Base-by-base conservation (phyloP, 176 grass and related monocot species). In the Otatea glauca region DNA sequence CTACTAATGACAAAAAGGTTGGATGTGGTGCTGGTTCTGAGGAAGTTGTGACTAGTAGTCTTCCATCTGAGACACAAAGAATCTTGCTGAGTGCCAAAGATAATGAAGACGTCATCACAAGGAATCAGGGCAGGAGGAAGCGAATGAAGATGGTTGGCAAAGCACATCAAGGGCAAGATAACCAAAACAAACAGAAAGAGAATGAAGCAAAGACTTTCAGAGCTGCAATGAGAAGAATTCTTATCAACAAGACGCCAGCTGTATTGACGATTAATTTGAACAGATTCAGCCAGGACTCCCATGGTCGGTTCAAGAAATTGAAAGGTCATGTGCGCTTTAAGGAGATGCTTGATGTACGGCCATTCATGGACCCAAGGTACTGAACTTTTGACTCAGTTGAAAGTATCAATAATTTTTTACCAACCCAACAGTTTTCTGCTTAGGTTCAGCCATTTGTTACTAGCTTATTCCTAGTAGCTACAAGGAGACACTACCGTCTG, bases 221-320 rank as follows among this genome's bases (percentile, higher is more conserved):
- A 70, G 81, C 91, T 89, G 93, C 93, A 78, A 92, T 92, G 88
- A 96, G 94, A 85, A 95, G 93, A 87, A 90, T 93, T 83, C 82
- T 96, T 90, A 87, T 99, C 82, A 83, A 83, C 77, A 90, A 80
- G 80, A 86, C 86, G 13, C 93, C 96, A 72, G 83, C 86, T 88
- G 89, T 92, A 81, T 86, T 99, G 81, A 95, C 91, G 13, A 83
- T 96, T 79, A 89, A 95, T 47, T 87, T 99, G 89, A 99, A 99
- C 80, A 99, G 96, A 90, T 96, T 99, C 77, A 86, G 91, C 53
- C 93, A 96, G 27, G 96, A 99, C 35, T 81, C 83, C 54, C 83
- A 91, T 83, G 96, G 93, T 34, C 89, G 91, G 23, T 90, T 92
- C 58, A 94, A 76, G 75, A 99, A 99, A 86, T 69, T 96, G 83